Evolutionary conservation across 148 eudicot genomes (phyloP).

Genomic region (Fagopyrum tataricum): DNA sequence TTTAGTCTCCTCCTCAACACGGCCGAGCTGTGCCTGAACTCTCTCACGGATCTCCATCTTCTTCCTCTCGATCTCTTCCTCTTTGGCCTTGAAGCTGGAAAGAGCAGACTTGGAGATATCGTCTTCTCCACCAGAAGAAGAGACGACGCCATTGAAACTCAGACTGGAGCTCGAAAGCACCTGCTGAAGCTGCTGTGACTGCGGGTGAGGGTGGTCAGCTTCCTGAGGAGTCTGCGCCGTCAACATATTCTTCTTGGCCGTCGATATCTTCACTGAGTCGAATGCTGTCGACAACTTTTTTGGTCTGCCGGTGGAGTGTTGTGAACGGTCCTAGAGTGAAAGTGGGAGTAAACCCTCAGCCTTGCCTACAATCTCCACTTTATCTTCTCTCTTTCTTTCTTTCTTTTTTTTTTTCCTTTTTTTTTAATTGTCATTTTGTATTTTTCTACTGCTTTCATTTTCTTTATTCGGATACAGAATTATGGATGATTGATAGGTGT

Average conservation of each 20-base stretch:
- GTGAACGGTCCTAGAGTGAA: neutral
- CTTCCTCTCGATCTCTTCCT: constrained; percentile 88
- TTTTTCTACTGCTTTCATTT: neutral
- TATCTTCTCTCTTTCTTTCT: neutral
- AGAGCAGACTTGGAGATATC: constrained; percentile 12
- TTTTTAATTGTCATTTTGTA: neutral
- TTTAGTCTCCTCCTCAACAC: constrained; percentile 79
- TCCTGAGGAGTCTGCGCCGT: neutral
- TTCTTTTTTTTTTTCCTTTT: neutral
- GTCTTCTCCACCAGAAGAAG: constrained; percentile 3
- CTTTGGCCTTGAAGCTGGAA: constrained; percentile 31
- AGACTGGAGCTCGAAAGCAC: constrained; percentile 8
- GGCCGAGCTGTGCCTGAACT: constrained; percentile 74
- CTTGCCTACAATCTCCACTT: constrained; percentile 1
- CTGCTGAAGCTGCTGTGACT: neutral
- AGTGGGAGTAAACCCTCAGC: neutral
- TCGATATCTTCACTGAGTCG: neutral
- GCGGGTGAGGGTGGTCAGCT: constrained; percentile 5
- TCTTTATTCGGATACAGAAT: no score
- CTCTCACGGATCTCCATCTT: constrained; percentile 58
- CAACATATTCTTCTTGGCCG: neutral
- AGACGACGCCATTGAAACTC: constrained; percentile 1
- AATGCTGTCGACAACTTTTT: neutral
- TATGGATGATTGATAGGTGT: neutral
- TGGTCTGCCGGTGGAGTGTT: neutral